Evolutionary conservation across 169 alveolate genomes (phyloP), one percentile per base, ranked within the genome.

Genomic region (Plasmodium inui): DNA sequence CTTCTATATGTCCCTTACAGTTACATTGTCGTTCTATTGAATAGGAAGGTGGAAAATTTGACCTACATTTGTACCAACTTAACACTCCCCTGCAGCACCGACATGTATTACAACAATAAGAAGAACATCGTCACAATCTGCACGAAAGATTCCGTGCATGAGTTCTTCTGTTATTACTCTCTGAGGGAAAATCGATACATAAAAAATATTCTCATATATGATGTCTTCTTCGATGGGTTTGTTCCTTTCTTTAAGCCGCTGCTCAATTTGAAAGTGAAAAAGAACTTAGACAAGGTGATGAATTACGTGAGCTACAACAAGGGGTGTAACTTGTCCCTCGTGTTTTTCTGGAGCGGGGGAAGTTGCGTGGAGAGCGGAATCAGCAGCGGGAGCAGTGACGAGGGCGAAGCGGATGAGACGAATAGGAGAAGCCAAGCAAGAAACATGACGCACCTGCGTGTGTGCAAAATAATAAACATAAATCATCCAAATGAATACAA

Each of bases 1-100:
- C 81, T 96, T 53, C 81, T 95, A 30, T 96, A 96, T 83, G 86
- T 96, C 1, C 98, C 98, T 14, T 91, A 95, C 53, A 96, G 98
- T 55, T 93, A 95, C 50, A 72, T 96, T 30, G 97, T 95, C 70
- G 95, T 96, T 0, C 85, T 96, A 1, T 92, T 96, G 22, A 96
- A 96, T 74, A 85, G 98, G 26, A 83, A 57, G 17, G 76, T 96
- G 22, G 95, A 96, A 67, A 96, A 95, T 78, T 90, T 96, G 46
- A 95, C 96, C 39, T 94, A 95, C 70, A 83, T 94, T 14, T 96
- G 94, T 55, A 80, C 72, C 22, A 41, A 95, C 37, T 95, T 96
- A 26, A 90, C 72, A 0, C 92, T 96, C 9, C 98, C 98, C 2
- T 83, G 95, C 74, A 84, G 92, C 30, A 96, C 98, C 12, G 98